These are phyloP conservation scores for Boletus pseudo-olivaceus DNA, from an alignment of 768 basidiomycete species.

Conservation along the genomic window DNA sequence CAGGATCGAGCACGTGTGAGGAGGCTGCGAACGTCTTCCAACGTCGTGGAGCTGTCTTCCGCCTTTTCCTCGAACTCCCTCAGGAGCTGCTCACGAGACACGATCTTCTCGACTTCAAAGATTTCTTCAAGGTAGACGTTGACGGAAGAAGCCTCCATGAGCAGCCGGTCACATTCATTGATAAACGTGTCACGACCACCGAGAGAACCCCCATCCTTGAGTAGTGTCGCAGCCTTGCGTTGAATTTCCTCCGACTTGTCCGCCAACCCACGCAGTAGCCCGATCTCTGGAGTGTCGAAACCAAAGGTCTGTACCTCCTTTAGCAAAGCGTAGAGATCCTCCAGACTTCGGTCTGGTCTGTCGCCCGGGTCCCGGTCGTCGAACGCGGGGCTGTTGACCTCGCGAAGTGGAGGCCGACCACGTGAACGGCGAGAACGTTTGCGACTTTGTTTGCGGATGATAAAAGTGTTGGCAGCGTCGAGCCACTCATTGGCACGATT, in stretches of 20 bases:
- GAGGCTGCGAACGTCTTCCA: slow-evolving; percentile 75
- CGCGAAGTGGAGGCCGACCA: slow-evolving; percentile 47
- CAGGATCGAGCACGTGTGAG: slow-evolving; percentile 68
- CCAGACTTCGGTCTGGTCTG: slow-evolving; percentile 65
- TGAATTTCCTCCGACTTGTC: slow-evolving; percentile 64
- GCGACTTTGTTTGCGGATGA: slow-evolving; percentile 74
- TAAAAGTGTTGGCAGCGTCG: slow-evolving; percentile 76
- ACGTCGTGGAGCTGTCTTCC: slow-evolving; percentile 60
- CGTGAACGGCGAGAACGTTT: slow-evolving; percentile 69
- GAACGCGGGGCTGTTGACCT: slow-evolving; percentile 33
- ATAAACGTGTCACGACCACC: slow-evolving; percentile 56
- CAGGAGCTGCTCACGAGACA: slow-evolving; percentile 73
- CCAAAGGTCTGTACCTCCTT: slow-evolving; percentile 73
- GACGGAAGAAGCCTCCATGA: slow-evolving; percentile 67
- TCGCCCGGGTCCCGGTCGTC: slow-evolving; percentile 55
- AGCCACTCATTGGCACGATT: slow-evolving; percentile 82
- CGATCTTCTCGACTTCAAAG: slow-evolving; percentile 71
- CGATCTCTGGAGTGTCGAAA: slow-evolving; percentile 81
- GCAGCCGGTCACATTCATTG: slow-evolving; percentile 66
- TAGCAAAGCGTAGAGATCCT: slow-evolving; percentile 67
- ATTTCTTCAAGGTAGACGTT: slow-evolving; percentile 86
- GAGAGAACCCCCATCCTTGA: slow-evolving; percentile 40
- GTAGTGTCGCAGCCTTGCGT: slow-evolving; percentile 49
- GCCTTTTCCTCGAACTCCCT: slow-evolving; percentile 71
- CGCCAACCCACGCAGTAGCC: slow-evolving; percentile 48